phyloP scores from a whole-genome alignment of 495 filamentous ascomycete species.

The Apodospora peruviana region DNA sequence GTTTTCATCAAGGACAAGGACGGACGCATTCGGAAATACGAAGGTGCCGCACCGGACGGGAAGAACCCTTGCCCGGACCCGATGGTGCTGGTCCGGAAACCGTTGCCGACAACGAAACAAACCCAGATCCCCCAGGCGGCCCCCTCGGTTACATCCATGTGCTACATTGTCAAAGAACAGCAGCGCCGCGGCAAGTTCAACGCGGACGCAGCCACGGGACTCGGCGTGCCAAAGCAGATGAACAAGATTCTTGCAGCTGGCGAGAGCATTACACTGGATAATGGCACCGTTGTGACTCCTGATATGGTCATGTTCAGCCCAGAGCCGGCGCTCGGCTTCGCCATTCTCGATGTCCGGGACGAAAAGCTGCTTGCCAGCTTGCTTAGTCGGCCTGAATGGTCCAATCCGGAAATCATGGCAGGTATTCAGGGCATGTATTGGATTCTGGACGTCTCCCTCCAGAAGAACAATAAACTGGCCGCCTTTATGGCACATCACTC shows the following conservation, averaged over 20 bases:
- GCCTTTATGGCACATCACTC: conserved; percentile 61
- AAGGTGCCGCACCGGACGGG: conserved; percentile 55
- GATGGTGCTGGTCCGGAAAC: conserved; percentile 67
- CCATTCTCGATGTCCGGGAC: conserved; percentile 73
- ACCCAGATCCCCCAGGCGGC: conserved; percentile 58
- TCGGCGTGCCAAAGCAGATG: conserved; percentile 52
- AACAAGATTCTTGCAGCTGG: conserved; percentile 48
- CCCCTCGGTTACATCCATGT: conserved; percentile 62
- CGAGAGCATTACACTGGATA: conserved; percentile 43
- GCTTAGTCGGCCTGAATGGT: conserved; percentile 69
- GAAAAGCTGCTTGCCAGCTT: conserved; percentile 60
- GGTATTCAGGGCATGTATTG: conserved; percentile 69
- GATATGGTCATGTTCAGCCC: conserved; percentile 50
- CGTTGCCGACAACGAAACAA: conserved; percentile 74
- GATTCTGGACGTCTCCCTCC: conserved; percentile 69
- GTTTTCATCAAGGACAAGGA: conserved; percentile 62
- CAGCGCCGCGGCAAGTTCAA: conserved; percentile 76
- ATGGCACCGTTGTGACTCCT: conserved; percentile 52
- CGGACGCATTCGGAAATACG: conserved; percentile 63
- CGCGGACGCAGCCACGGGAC: conserved; percentile 48
- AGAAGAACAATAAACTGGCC: conserved; percentile 51
- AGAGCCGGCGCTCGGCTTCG: conserved; percentile 52
- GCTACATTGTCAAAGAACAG: conserved; percentile 76
- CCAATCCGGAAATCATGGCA: conserved; percentile 54
- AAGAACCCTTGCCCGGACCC: conserved; percentile 51